phyloP scores from a whole-genome alignment of 148 eudicot species.

The Amaranthus hypochondriacus region DNA sequence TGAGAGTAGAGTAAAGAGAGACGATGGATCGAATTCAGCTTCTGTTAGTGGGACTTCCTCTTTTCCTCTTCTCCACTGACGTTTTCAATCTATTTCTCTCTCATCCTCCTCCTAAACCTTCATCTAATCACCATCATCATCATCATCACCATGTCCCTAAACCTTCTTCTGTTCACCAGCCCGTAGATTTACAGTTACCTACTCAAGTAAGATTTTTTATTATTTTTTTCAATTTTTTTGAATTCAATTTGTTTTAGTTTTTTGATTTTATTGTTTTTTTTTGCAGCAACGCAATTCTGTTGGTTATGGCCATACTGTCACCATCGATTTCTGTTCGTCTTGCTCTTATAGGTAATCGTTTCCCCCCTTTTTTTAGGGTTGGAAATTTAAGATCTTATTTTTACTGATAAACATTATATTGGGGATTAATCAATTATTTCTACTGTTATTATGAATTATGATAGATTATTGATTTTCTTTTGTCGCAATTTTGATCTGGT shows the following conservation, averaged over 20 bases:
- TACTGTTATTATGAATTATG: not conserved
- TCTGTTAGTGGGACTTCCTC: constrained; percentile 67
- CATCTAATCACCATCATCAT: constrained; percentile 24
- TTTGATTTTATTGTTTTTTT: not conserved
- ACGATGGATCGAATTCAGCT: constrained; percentile 67
- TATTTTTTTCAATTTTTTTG: not conserved
- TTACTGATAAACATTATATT: not conserved
- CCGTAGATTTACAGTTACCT: constrained; percentile 66
- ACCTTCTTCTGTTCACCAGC: constrained; percentile 25
- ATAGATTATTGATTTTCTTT: not conserved
- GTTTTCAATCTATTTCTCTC: constrained; percentile 50
- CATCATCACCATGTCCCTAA: constrained; percentile 18
- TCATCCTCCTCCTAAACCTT: constrained; percentile 49
- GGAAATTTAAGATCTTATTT: not conserved
- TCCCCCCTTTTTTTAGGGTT: not conserved
- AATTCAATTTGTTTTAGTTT: not conserved
- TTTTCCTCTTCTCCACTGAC: constrained; percentile 66
- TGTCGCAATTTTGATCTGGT: not conserved
- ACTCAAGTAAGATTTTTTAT: constrained; percentile 10
- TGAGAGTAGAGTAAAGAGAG: not conserved
- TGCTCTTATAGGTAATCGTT: constrained; percentile 23
- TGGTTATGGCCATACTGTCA: constrained; percentile 26
- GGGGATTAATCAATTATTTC: not conserved
- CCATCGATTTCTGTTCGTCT: constrained; percentile 32
- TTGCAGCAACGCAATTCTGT: constrained; percentile 22